These are phyloP conservation scores for Candida sp. DNA, from an alignment of 1,139 yeast species.

Conservation along the genomic window DNA sequence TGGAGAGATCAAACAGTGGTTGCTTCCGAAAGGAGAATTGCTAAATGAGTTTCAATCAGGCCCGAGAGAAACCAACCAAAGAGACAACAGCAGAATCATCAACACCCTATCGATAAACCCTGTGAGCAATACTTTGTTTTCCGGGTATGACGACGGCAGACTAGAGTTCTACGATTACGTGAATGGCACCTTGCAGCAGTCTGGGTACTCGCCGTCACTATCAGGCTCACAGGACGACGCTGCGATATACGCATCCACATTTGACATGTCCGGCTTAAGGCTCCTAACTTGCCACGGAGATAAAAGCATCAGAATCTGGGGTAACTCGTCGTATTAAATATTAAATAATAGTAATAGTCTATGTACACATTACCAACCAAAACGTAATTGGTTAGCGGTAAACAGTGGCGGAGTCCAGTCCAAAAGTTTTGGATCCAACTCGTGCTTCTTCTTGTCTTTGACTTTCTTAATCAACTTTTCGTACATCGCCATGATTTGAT, in stretches of 20 bases:
- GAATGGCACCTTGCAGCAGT: slow-evolving; percentile 66
- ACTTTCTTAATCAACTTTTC: slow-evolving; percentile 66
- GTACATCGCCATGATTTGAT: slow-evolving; percentile 77
- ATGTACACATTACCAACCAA: slow-evolving; percentile 72
- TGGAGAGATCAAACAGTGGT: slow-evolving; percentile 86
- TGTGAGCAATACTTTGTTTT: slow-evolving; percentile 66
- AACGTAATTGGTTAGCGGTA: slow-evolving; percentile 93
- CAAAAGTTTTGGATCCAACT: slow-evolving; percentile 72
- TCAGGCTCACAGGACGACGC: slow-evolving; percentile 69
- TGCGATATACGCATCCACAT: slow-evolving; percentile 73
- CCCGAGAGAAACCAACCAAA: slow-evolving; percentile 9
- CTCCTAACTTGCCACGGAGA: slow-evolving; percentile 90
- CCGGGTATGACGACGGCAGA: slow-evolving; percentile 87
- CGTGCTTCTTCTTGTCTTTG: slow-evolving; percentile 71
- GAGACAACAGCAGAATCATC: slow-evolving; percentile 43
- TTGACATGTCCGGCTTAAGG: slow-evolving; percentile 82
- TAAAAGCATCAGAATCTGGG: slow-evolving; percentile 89
- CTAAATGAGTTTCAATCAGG: slow-evolving; percentile 42
- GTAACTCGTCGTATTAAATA: slow-evolving; percentile 34
- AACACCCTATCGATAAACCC: slow-evolving; percentile 72
- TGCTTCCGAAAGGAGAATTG: slow-evolving; percentile 76
- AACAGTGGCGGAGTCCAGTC: slow-evolving; percentile 97
- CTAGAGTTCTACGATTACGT: slow-evolving; percentile 82
- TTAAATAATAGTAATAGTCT: background rate
- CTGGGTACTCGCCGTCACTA: slow-evolving; percentile 52